A percentile compares a stretch with the other conserved stretches of the same genome.
phyloP scores from a whole-genome alignment of 2,329 filamentous ascomycete species.

The Trichoderma koningiopsis region DNA sequence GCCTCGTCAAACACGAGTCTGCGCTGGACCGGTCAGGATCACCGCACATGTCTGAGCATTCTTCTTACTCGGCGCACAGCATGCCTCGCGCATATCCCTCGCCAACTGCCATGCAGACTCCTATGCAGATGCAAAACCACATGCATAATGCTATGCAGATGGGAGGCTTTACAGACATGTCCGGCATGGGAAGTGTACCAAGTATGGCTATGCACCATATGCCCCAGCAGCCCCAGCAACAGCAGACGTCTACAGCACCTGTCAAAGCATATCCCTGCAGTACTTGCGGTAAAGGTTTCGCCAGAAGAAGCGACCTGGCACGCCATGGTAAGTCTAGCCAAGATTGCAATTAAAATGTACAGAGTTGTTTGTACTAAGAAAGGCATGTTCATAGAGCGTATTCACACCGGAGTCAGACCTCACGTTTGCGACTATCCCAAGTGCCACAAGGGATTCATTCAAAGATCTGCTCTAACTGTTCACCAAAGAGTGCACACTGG shows the following conservation, averaged over 20 bases:
- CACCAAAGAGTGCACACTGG: slow-evolving; percentile 95
- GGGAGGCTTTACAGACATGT: slow-evolving; percentile 43
- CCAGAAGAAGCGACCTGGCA: slow-evolving; percentile 87
- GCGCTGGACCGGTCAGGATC: slow-evolving; percentile 58
- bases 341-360: neutral
- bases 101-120: slow-evolving; percentile 54
- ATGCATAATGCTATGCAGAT: slow-evolving; percentile 47
- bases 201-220: slow-evolving; percentile 45
- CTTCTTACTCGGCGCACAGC: slow-evolving; percentile 56
- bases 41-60: slow-evolving; percentile 62
- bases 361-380: neutral
- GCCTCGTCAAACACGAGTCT: slow-evolving; percentile 42
- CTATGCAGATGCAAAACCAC: slow-evolving; percentile 50
- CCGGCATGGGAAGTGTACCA: slow-evolving; percentile 41
- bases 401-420: slow-evolving; percentile 87
- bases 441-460: slow-evolving; percentile 96
- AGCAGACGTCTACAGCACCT: slow-evolving; percentile 42
- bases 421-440: slow-evolving; percentile 88
- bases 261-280: slow-evolving; percentile 82
- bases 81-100: slow-evolving; percentile 56
- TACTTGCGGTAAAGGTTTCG: slow-evolving; percentile 89
- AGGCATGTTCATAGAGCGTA: slow-evolving; percentile 71
- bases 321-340: slow-evolving; percentile 70
- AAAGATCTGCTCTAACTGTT: slow-evolving; percentile 91
- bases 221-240: slow-evolving; percentile 36